Percentiles rank a stretch among this genome's conserved stretches.
Conservation (phyloP, 257 asterid genomes). For the Cruciata laevipes region DNA sequence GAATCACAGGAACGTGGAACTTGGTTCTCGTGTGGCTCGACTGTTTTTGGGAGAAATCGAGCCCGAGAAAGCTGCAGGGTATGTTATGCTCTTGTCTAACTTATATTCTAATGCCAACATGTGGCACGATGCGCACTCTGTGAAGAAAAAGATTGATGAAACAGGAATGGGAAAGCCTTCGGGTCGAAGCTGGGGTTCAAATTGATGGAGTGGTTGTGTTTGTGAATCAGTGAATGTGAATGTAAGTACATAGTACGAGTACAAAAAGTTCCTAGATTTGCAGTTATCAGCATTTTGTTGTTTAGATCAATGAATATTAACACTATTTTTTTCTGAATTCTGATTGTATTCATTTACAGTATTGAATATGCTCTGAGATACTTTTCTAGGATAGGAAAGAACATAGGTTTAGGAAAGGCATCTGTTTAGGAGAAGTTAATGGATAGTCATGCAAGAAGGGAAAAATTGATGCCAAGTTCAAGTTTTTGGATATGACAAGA, state of each 20-base stretch:
- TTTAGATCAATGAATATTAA: not conserved
- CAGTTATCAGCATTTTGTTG: not conserved
- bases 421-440: not conserved
- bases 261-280: not conserved
- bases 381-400: not conserved
- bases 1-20: constrained; percentile 47
- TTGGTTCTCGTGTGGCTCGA: constrained; percentile 52
- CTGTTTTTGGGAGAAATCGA: constrained; percentile 38
- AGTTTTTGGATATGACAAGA: not conserved
- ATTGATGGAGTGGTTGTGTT: constrained; percentile 28
- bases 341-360: not conserved
- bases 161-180: constrained; percentile 44
- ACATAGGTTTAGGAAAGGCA: not conserved
- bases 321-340: no score
- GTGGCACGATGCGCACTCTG: constrained; percentile 59
- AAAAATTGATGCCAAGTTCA: constrained; percentile 10
- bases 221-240: no score
- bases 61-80: constrained; percentile 46
- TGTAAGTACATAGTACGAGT: no score
- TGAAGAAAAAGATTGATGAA: constrained; percentile 45
- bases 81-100: constrained; percentile 57
- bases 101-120: constrained; percentile 54
- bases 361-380: not conserved
- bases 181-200: constrained; percentile 68
- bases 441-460: constrained; percentile 2